Base-by-base conservation (phyloP, 176 grass and related monocot species). In the Tuctoria greenei region DNA sequence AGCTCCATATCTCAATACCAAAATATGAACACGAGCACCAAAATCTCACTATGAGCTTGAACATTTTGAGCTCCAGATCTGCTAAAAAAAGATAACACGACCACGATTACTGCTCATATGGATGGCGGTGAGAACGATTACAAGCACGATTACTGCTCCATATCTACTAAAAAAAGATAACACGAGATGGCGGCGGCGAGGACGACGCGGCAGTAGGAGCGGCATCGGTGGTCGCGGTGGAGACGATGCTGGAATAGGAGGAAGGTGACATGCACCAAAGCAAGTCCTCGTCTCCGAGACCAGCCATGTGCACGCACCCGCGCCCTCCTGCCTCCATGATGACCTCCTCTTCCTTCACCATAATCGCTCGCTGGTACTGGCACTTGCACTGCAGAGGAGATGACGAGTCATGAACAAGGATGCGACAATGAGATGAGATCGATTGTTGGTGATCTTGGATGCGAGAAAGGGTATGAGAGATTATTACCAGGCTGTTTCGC, bases 301-400 rank as follows among this genome's bases (percentile, higher is more conserved):
- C n/a, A n/a, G n/a, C n/a, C 83, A 83, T 80, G 58, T 80, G 75
- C 70, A 83, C 35, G 75, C 71, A 86, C 21, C 87, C 64, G 28
- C 81, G 79, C 12, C 72, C 73, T 75, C 35, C 79, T 3, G 57
- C 75, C 24, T 80, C 79, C 1, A 61, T 37, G 41, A 87, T 49
- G 73, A 78, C 35, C 79, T 82, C 68, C 46, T 82, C 87, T 50
- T 78, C 74, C 68, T 86, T 85, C 79, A 82, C 83, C 83, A 79
- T 82, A 67, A 73, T 80, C 43, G 4, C 66, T n/a, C 34, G 42
- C 21, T 34, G 21, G 54, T 25, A 6, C n/a, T n/a, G n/a, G n/a
- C n/a, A n/a, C n/a, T n/a, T n/a, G n/a, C 43, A 25, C 78, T 26
- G 40, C 55, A 51, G 38, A 9, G 41, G 35, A 41, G 36, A 51